Base-by-base conservation (phyloP, 441 rosid species). In the Syzygium malaccense region DNA sequence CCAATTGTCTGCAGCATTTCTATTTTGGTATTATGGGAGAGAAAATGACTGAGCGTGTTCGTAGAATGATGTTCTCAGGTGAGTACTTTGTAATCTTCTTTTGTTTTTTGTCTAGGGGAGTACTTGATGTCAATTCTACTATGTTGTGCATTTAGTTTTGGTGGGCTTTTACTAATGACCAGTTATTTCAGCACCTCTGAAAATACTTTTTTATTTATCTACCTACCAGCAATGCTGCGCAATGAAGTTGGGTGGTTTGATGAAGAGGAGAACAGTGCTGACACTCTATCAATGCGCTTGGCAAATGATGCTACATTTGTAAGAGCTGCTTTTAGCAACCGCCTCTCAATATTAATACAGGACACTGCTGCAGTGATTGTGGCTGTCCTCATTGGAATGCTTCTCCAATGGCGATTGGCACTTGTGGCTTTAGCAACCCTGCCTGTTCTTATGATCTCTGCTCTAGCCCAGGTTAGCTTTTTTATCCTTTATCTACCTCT, bases 61-160 rank as follows among this genome's bases (percentile, higher is more conserved):
- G 99, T 88, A 92, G 99, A 92, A 97, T 98, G 99, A 98, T 98
- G 99, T 98, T 98, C 93, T 97, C 99, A 95, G 99, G 99, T 98
- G 91, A 88, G 87, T 56, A 79, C 58, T 20, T 78, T 49, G 87
- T 79, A 66, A 54, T 28, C 32, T 88, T 14, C 28, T 53, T 66
- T 85, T 66, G 33, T 85, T 58, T 57, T 57, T 57, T 53, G 33
- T 62, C 26, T 68, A 33, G 6, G 25, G 79, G 79, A 68, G 49
- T 37, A 75, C 83, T 37, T 71, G 3, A 17, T 75, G 83, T 75
- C 51, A 41, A 75, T 41, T 75, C 17, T 75, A 75, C 83, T 75
- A 66, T 32, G 8, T 66, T 13, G 17, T 75, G 83, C 51, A 37
- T 37, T 14, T 75, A 75, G 83, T 37, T 64, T 32, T 41, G 87